phyloP scores from a whole-genome alignment of 768 basidiomycete species.

The Paxillus rubicundulus region DNA sequence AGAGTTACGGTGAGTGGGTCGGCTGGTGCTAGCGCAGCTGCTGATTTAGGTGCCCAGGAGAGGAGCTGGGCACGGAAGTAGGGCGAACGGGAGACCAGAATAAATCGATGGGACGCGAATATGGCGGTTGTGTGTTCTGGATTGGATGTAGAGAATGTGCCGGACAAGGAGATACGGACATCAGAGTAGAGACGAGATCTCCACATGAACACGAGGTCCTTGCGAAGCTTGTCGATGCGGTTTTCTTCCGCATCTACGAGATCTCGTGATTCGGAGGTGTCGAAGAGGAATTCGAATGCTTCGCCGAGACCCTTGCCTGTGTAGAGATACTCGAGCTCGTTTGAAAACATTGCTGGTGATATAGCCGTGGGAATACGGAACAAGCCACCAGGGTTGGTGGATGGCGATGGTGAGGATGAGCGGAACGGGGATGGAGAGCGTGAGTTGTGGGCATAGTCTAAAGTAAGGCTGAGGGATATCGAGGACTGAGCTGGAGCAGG shows the following conservation, averaged over 20 bases:
- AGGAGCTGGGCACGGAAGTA: slow-evolving; percentile 87
- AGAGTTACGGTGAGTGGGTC: slow-evolving; percentile 66
- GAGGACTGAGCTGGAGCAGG: slow-evolving; percentile 58
- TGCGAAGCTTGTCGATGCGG: slow-evolving; percentile 81
- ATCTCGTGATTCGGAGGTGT: slow-evolving; percentile 44
- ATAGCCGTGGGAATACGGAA: slow-evolving; percentile 66
- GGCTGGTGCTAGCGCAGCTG: slow-evolving; percentile 22
- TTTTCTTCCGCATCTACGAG: slow-evolving; percentile 50
- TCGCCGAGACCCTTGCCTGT: slow-evolving; percentile 88
- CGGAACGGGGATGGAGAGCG: slow-evolving; percentile 48
- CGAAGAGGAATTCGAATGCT: slow-evolving; percentile 85
- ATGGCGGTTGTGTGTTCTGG: slow-evolving; percentile 74
- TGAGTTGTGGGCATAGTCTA: slow-evolving; percentile 40
- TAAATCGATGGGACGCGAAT: slow-evolving; percentile 91
- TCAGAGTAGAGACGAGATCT: slow-evolving; percentile 91
- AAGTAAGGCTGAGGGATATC: slow-evolving; percentile 51
- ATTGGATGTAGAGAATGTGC: slow-evolving; percentile 59
- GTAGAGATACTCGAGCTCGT: slow-evolving; percentile 93
- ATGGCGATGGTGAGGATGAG: slow-evolving; percentile 45
- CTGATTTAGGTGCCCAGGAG: slow-evolving; percentile 49
- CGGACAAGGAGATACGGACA: slow-evolving; percentile 75
- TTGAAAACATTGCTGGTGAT: slow-evolving; percentile 79
- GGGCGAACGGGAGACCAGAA: slow-evolving; percentile 82
- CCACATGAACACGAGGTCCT: slow-evolving; percentile 98
- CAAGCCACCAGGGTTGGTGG: slow-evolving; percentile 41